phyloP scores from a whole-genome alignment of 2,329 filamentous ascomycete genomes.

The Tolypocladium endophyticum region DNA sequence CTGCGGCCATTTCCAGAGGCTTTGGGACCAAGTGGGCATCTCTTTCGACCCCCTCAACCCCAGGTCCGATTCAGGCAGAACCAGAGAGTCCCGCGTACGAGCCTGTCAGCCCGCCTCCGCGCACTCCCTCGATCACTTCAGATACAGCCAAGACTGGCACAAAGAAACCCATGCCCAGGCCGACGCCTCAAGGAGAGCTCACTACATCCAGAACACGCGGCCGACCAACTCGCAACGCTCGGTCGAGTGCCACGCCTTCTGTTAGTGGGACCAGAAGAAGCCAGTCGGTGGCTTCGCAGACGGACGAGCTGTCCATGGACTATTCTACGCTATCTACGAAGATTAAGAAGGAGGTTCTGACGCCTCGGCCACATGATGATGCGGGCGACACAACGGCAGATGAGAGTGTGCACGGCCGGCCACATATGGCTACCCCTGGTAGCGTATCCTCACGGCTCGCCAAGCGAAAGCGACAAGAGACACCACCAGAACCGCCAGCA shows the following conservation, averaged over 20 bases:
- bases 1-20: conserved; percentile 18
- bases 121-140: conserved; percentile 24
- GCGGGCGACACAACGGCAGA: conserved; percentile 44
- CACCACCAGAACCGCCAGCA: conserved; percentile 33
- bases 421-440: conserved; percentile 24
- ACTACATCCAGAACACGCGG: conserved; percentile 20
- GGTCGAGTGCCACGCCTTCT: conserved; percentile 24
- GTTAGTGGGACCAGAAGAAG: conserved; percentile 26
- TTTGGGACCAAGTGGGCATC: conserved; percentile 50
- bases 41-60: conserved; percentile 48
- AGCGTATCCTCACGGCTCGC: conserved; percentile 26
- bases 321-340: conserved; percentile 25
- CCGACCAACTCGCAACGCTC: conserved; percentile 24
- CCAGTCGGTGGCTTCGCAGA: conserved; percentile 34
- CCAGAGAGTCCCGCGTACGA: conserved; percentile 45
- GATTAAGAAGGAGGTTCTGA: conserved; percentile 51
- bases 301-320: conserved; percentile 37
- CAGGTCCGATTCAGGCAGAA: conserved; percentile 26
- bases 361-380: conserved; percentile 43
- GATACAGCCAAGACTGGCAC: conserved; percentile 15
- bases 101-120: conserved; percentile 44
- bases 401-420: conserved; percentile 34
- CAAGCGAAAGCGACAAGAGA: conserved; percentile 50
- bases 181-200: conserved; percentile 12
- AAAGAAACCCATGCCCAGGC: conserved; percentile 21